These are phyloP conservation scores for Brassica incana DNA, from an alignment of 345 rosid genomes.

Conservation along the genomic window DNA sequence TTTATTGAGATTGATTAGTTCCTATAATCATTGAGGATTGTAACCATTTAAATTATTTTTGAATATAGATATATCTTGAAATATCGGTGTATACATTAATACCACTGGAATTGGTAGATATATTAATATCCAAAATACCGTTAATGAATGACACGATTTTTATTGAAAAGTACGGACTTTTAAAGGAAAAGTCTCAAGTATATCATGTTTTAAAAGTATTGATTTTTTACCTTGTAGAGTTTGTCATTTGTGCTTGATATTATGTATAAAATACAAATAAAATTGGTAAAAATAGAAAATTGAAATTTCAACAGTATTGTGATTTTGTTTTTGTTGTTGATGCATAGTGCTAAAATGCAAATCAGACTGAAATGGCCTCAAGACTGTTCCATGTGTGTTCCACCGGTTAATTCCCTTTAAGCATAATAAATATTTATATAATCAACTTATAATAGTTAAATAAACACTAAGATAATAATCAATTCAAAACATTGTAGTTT, in stretches of 20 bases:
- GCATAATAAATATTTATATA: not conserved
- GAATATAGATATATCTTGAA: too few species aligned
- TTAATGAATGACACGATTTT: too few species aligned
- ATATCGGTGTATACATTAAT: too few species aligned
- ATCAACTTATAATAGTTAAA: slow-evolving; percentile 17
- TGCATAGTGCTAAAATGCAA: not conserved
- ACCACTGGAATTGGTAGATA: too few species aligned
- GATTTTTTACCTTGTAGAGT: too few species aligned
- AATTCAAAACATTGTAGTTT: slow-evolving; percentile 26
- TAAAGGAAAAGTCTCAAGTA: too few species aligned
- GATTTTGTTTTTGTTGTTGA: not conserved
- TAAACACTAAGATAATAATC: slow-evolving; percentile 6
- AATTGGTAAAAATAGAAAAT: too few species aligned
- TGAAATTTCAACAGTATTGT: not conserved
- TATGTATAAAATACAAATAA: not conserved
- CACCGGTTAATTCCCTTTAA: not conserved
- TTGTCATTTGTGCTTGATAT: not conserved
- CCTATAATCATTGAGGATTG: not conserved
- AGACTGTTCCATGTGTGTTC: not conserved
- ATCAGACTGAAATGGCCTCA: not conserved
- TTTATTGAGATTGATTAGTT: not conserved
- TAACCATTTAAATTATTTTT: not conserved
- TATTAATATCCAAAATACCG: too few species aligned
- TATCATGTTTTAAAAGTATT: too few species aligned
- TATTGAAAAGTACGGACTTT: too few species aligned